Conservation (phyloP, 805 yeast genomes). For the Saturnispora gosingensis region DNA sequence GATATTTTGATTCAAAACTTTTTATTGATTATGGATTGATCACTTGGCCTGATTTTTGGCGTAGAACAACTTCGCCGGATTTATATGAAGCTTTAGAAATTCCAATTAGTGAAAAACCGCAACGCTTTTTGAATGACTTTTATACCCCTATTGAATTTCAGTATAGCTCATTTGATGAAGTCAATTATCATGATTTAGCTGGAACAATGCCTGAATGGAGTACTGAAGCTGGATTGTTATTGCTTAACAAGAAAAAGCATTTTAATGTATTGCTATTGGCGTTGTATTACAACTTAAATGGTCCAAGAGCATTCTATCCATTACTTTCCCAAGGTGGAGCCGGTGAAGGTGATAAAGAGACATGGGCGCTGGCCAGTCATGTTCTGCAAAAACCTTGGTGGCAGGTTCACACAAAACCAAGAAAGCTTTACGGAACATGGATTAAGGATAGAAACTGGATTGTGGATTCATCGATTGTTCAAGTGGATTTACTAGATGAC, state of each 20-base stretch:
- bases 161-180: conserved; percentile 16
- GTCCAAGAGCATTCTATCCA: conserved; percentile 50
- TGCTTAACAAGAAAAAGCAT: conserved; percentile 49
- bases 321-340: conserved; percentile 50
- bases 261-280: conserved; percentile 48
- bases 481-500: conserved; percentile 25
- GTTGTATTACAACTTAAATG: conserved; percentile 56
- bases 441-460: conserved; percentile 11
- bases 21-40: conserved; percentile 43
- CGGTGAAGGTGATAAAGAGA: conserved; percentile 75
- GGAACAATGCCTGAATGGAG: conserved; percentile 60
- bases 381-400: conserved; percentile 37
- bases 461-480: conserved; percentile 21
- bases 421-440: conserved; percentile 17
- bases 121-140: conserved; percentile 20
- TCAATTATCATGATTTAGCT: conserved; percentile 49
- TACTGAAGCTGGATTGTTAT: conserved; percentile 59
- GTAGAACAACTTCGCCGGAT: conserved; percentile 54
- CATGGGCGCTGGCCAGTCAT: conserved; percentile 57
- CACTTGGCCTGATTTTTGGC: conserved; percentile 75
- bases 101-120: conserved; percentile 23
- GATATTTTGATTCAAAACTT: conserved; percentile 30
- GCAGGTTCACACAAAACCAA: conserved; percentile 33
- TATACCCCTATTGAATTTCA: conserved; percentile 19
- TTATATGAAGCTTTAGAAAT: conserved; percentile 34